These are phyloP conservation scores for Tephrocybe sp. DNA, from an alignment of 768 basidiomycete species.

Conservation along the genomic window DNA sequence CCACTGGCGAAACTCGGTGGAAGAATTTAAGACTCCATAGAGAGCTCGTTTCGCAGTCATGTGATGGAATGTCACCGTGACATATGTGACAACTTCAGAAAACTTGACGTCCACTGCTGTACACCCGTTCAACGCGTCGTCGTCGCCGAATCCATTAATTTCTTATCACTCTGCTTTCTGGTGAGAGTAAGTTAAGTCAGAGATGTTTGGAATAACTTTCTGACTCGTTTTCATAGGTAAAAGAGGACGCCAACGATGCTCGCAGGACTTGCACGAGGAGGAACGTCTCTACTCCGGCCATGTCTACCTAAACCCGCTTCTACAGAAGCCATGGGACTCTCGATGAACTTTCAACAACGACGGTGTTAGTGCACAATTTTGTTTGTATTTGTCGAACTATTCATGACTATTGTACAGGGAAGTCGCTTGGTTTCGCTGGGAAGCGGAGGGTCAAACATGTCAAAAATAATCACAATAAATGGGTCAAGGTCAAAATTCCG, in stretches of 20 bases:
- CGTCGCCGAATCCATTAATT: not conserved
- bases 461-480: conserved; percentile 13
- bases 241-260: conserved; percentile 3
- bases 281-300: conserved; percentile 8
- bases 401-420: not conserved
- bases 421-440: conserved; percentile 1
- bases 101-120: not conserved
- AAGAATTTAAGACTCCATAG: too few species aligned
- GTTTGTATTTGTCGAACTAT: not conserved
- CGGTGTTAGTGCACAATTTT: not conserved
- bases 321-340: not conserved
- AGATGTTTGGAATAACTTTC: too few species aligned
- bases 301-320: conserved; percentile 2
- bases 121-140: not conserved
- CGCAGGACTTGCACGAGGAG: conserved; percentile 6
- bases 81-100: not conserved
- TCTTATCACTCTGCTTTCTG: not conserved
- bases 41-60: too few species aligned
- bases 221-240: not conserved
- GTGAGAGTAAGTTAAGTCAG: not conserved
- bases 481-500: conserved; percentile 17
- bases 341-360: conserved; percentile 1
- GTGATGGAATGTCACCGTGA: not conserved
- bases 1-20: too few species aligned
- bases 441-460: conserved; percentile 2